Conservation (phyloP, 2,329 filamentous ascomycete genomes). For the Neofusicoccum sp. region DNA sequence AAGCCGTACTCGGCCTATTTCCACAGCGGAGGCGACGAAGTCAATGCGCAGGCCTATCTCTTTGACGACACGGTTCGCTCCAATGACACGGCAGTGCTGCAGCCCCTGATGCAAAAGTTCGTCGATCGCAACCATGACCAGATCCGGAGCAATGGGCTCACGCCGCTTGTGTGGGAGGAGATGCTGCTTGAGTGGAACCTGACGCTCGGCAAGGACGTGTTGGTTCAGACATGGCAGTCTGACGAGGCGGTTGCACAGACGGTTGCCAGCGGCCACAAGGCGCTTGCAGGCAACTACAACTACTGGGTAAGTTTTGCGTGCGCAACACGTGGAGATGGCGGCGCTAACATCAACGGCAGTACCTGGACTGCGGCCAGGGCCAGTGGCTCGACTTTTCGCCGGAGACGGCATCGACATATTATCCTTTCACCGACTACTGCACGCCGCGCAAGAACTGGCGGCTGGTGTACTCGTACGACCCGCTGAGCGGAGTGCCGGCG, state of each 20-base stretch:
- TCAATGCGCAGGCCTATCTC: constrained; percentile 66
- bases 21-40: constrained; percentile 85
- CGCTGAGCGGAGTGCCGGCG: constrained; percentile 57
- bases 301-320: constrained; percentile 60
- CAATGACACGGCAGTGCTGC: constrained; percentile 62
- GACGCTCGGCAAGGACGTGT: constrained; percentile 65
- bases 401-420: constrained; percentile 43
- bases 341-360: constrained; percentile 45
- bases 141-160: constrained; percentile 62
- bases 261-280: constrained; percentile 64
- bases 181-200: constrained; percentile 78
- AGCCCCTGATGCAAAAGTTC: constrained; percentile 75
- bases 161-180: constrained; percentile 84
- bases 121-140: constrained; percentile 67
- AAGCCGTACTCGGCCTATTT: constrained; percentile 61
- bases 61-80: constrained; percentile 71
- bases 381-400: constrained; percentile 73
- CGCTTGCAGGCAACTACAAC: constrained; percentile 72
- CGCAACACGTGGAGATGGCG: neutral
- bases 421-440: constrained; percentile 79
- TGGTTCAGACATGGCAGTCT: constrained; percentile 78
- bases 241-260: constrained; percentile 60
- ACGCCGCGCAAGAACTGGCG: constrained; percentile 77
- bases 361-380: constrained; percentile 79
- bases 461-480: constrained; percentile 77